phyloP scores from a whole-genome alignment of 179 eudicot species.

The Sideroxylon spinosum region DNA sequence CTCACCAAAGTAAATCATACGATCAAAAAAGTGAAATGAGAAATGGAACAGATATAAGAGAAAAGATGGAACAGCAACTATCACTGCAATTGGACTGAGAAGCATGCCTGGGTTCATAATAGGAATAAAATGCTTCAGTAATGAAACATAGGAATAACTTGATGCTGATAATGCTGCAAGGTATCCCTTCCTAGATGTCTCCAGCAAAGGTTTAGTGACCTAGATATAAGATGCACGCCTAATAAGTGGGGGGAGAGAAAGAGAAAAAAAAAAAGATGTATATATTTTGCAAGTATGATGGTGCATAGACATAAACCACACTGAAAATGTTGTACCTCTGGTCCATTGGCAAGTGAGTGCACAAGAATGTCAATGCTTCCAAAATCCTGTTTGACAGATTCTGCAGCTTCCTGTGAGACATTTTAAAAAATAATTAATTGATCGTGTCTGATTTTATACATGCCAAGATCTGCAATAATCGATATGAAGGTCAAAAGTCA shows the following conservation, averaged over 20 bases:
- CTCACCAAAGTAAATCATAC: conserved; percentile 3
- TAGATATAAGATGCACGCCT: conserved; percentile 22
- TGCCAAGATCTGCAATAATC: conserved; percentile 9
- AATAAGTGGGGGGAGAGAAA: too few relatives aligned
- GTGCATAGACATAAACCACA: neutral
- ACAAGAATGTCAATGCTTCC: conserved; percentile 96
- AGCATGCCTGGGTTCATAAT: conserved; percentile 86
- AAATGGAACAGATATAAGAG: neutral
- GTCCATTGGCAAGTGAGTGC: conserved; percentile 98
- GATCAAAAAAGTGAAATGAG: conserved; percentile 4
- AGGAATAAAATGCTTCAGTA: conserved; percentile 86
- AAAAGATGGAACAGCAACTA: conserved; percentile 2
- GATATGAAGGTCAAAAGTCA: neutral
- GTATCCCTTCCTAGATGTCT: conserved; percentile 90
- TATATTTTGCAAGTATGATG: neutral
- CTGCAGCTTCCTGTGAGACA: conserved; percentile 72
- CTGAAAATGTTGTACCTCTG: conserved; percentile 49
- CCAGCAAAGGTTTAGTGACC: conserved; percentile 89
- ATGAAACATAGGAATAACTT: conserved; percentile 90
- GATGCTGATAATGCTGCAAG: conserved; percentile 98
- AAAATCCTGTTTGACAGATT: conserved; percentile 77
- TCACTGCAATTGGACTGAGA: neutral
- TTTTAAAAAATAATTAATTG: conserved; percentile 11
- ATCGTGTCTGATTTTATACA: neutral
- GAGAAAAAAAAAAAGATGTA: conserved; percentile 5